These are phyloP conservation scores for Pseudogymnoascus sp. DNA, from an alignment of 2,329 filamentous ascomycete species.

Conservation along the genomic window DNA sequence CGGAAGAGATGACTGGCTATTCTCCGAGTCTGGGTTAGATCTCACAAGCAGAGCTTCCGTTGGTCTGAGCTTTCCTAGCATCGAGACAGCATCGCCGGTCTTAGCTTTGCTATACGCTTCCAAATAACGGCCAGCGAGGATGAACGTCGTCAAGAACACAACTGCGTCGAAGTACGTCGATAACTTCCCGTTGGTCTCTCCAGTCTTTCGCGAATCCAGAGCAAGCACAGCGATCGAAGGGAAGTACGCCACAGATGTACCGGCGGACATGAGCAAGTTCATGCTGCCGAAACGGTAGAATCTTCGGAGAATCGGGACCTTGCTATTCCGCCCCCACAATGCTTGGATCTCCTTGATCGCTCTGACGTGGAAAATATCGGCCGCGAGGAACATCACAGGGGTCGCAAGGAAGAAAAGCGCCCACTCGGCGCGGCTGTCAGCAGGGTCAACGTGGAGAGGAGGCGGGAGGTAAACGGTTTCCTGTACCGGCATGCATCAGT, in stretches of 20 bases:
- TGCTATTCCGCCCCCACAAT: constrained; percentile 69
- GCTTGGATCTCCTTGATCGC: constrained; percentile 69
- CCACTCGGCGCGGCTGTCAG: constrained; percentile 69
- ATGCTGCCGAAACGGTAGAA: constrained; percentile 95
- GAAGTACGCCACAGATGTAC: constrained; percentile 79
- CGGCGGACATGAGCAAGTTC: constrained; percentile 87
- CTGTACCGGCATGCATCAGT: neutral
- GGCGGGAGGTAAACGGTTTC: constrained; percentile 44
- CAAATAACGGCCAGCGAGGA: constrained; percentile 64
- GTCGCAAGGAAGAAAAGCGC: constrained; percentile 73
- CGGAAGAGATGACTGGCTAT: constrained; percentile 13
- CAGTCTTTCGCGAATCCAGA: constrained; percentile 38
- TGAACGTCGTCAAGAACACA: constrained; percentile 82
- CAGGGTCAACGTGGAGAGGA: constrained; percentile 56
- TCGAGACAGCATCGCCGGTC: constrained; percentile 76
- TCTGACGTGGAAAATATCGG: constrained; percentile 73
- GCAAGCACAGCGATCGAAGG: constrained; percentile 73
- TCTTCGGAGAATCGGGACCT: constrained; percentile 60
- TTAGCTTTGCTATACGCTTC: constrained; percentile 90
- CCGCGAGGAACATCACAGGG: constrained; percentile 77
- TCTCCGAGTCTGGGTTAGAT: neutral
- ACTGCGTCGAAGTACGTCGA: constrained; percentile 85
- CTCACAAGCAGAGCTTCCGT: constrained; percentile 63
- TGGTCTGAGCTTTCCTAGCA: constrained; percentile 68
- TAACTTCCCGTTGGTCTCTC: constrained; percentile 37